These are phyloP conservation scores for Penicillium maclennaniae DNA, from an alignment of 495 filamentous ascomycete species.

Conservation along the genomic window DNA sequence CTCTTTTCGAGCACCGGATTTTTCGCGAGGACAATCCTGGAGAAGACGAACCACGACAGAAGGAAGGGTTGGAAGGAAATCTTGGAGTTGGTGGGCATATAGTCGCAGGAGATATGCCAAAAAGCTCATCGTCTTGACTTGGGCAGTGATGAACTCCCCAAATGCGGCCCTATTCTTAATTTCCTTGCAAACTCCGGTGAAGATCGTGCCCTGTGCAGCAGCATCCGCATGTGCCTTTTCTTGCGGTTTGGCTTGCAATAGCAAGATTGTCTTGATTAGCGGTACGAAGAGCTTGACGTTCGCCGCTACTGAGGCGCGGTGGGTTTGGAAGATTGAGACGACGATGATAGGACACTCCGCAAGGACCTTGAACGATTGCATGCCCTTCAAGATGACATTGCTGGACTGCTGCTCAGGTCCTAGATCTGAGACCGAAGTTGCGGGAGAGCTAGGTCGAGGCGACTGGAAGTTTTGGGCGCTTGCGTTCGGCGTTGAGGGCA, in stretches of 20 bases:
- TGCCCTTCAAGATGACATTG: conserved; percentile 77
- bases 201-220: conserved; percentile 66
- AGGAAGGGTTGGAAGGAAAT: conserved; percentile 84
- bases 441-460: conserved; percentile 83
- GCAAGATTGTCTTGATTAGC: conserved; percentile 83
- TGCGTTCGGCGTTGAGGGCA: conserved; percentile 75
- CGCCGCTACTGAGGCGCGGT: conserved; percentile 67
- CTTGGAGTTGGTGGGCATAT: conserved; percentile 80
- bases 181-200: conserved; percentile 88
- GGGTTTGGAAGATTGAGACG: conserved; percentile 94
- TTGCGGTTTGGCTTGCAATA: conserved; percentile 89
- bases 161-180: conserved; percentile 94
- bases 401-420: conserved; percentile 76
- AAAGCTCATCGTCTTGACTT: conserved; percentile 99
- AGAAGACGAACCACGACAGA: conserved; percentile 88
- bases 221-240: conserved; percentile 87
- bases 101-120: conserved; percentile 88
- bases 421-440: conserved; percentile 71
- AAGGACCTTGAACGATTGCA: conserved; percentile 98
- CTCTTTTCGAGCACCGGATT: conserved; percentile 90
- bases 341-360: conserved; percentile 98
- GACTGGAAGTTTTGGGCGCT: conserved; percentile 71
- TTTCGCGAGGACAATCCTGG: conserved; percentile 90
- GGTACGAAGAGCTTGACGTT: conserved; percentile 95
- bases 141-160: conserved; percentile 94